phyloP scores from a whole-genome alignment of 371 early-diverging fungal species.

The Mucor plumbeus region DNA sequence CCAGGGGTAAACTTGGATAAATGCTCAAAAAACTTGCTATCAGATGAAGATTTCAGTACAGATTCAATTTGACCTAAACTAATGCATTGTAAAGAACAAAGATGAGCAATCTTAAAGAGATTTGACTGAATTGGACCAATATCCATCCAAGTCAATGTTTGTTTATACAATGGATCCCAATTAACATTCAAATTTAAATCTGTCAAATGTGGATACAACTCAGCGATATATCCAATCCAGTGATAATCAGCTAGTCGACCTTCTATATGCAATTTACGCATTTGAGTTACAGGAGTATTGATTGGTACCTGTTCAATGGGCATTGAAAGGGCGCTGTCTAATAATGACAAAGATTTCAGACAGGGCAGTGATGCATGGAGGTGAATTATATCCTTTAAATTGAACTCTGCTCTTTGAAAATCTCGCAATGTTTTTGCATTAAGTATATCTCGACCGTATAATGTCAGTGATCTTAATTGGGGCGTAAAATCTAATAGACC shows the following conservation, averaged over 20 bases:
- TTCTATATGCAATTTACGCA: background rate
- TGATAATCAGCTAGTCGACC: background rate
- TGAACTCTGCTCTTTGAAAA: background rate
- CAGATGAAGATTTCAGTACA: background rate
- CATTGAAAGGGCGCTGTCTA: conserved; percentile 5
- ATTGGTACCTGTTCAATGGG: background rate
- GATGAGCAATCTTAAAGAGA: background rate
- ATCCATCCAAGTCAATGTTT: background rate
- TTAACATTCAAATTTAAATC: background rate
- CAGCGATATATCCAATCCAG: conserved; percentile 5
- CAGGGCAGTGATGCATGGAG: conserved; percentile 7
- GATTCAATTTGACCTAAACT: conserved; percentile 1
- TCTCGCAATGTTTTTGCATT: background rate
- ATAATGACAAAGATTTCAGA: background rate
- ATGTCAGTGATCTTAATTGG: background rate
- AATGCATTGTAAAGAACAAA: background rate
- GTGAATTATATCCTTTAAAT: background rate
- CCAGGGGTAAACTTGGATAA: background rate
- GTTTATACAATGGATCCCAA: conserved; percentile 11
- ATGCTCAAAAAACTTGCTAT: background rate
- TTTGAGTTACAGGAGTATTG: background rate
- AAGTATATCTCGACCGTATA: background rate
- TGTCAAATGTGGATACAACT: conserved; percentile 10
- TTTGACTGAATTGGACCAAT: background rate
- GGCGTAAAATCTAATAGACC: background rate